Evolutionary conservation across 768 basidiomycete species (phyloP).

Genomic region (Xerocomellus intermedius): DNA sequence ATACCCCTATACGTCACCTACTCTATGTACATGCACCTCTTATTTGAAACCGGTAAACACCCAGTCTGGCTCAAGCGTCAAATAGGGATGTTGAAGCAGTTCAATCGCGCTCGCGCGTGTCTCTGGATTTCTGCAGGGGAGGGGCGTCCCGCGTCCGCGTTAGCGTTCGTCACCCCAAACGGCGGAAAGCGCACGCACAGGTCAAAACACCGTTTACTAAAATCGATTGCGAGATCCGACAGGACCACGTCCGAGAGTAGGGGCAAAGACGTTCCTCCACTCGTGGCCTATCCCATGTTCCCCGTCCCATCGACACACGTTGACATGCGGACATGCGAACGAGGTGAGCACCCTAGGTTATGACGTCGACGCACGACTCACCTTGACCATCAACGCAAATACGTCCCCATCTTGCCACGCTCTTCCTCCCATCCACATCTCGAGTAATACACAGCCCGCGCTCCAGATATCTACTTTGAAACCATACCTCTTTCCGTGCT

Average conservation of each 20-base stretch:
- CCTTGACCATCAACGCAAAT: conserved; percentile 88
- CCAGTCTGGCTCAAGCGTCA: conserved; percentile 66
- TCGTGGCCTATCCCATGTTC: conserved; percentile 50
- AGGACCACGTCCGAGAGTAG: conserved; percentile 75
- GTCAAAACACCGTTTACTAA: conserved; percentile 81
- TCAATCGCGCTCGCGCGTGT: conserved; percentile 76
- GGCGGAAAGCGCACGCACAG: conserved; percentile 42
- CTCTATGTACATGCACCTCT: not conserved
- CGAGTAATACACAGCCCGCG: conserved; percentile 89
- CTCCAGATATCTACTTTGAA: conserved; percentile 98
- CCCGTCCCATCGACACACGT: not conserved
- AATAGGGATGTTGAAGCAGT: conserved; percentile 72
- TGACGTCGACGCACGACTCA: conserved; percentile 24
- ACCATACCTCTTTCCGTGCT: conserved; percentile 76
- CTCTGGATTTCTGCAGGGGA: conserved; percentile 60
- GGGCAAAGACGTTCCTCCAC: conserved; percentile 75
- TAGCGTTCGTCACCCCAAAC: not conserved
- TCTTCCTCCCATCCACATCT: conserved; percentile 91
- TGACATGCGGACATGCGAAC: too few relatives aligned
- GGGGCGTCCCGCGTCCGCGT: not conserved
- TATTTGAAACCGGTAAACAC: conserved; percentile 50
- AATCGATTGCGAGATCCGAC: conserved; percentile 72
- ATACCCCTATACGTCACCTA: not conserved
- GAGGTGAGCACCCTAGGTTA: conserved; percentile 12
- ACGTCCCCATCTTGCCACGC: conserved; percentile 86